Base-by-base conservation (phyloP, 805 yeast genomes). In the Candida dendrica region DNA sequence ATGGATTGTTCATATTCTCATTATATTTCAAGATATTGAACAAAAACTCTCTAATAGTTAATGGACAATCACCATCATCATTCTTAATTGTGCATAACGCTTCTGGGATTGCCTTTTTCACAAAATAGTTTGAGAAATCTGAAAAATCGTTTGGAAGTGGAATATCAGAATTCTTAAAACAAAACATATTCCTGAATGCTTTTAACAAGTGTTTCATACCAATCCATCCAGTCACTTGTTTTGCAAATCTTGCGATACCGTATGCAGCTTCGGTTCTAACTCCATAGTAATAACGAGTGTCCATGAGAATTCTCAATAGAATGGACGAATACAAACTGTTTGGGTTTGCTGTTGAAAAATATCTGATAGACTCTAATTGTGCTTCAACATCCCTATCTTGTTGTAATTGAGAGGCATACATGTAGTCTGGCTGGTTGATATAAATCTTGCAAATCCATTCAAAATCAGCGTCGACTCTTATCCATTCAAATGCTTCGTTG, bases 311-410 rank as follows among this genome's bases (percentile, higher is more conserved):
- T 41, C 97, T 68, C 3, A 86, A 65, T 35, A 93, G 64, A 17
- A 85, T 74, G 0, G 95, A 79, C 7, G 95, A 86, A 56, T 88
- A 84, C 5, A 84, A 67, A 0, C 70, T 49, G 2, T 74, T 71
- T 1, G 89, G 85, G 42, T 76, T 73, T 3, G 66, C 64, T 17
- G 71, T 75, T 7, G 84, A 80, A 60, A 87, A 91, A 59, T 75
- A 86, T 39, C 71, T 65, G 14, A 90, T 74, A 9, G 96, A 88
- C 41, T 88, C 96, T 35, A 79, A 63, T 55, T 93, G 99, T 0
- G 99, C 98, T 46, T 89, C 96, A 16, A 93, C 95, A 56, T 93
- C 99, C 47, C 96, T 68, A 62, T 93, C 99, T 57, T 89, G 95
- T 51, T 86, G 93, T 26, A 93, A 65, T 56, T 93, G 98, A 0